Conservation (phyloP, 2,329 filamentous ascomycete genomes). For the Aurifilum marmelostoma region DNA sequence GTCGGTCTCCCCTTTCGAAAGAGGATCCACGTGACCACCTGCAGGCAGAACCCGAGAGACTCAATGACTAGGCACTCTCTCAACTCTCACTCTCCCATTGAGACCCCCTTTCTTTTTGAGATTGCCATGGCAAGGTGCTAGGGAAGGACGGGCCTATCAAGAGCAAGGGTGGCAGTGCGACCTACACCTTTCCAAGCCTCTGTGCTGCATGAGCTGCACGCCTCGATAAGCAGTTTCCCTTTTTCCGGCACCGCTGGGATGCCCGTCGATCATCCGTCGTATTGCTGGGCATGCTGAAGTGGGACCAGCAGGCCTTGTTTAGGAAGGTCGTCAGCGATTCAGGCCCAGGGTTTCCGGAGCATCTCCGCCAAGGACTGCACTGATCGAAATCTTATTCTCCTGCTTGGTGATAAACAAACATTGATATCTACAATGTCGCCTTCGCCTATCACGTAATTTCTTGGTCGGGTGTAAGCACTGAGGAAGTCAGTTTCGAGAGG, state of each 20-base stretch:
- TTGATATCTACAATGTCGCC: neutral
- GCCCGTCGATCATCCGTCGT: neutral
- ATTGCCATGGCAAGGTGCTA: neutral
- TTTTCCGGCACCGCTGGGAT: neutral
- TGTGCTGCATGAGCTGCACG: neutral
- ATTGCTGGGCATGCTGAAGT: neutral
- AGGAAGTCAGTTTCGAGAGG: neutral
- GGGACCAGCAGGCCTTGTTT: neutral
- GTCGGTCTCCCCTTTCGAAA: neutral
- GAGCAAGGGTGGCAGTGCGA: neutral
- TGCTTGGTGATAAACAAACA: too few species aligned
- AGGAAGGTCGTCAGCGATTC: neutral
- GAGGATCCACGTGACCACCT: neutral
- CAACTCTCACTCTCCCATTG: neutral
- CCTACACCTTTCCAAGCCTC: neutral
- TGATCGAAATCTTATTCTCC: neutral
- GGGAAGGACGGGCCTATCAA: neutral
- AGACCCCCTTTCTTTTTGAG: neutral
- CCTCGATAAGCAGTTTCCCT: neutral
- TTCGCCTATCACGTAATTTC: neutral
- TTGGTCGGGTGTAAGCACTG: too few species aligned
- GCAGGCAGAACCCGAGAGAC: neutral
- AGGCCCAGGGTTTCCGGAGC: neutral
- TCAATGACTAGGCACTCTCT: neutral
- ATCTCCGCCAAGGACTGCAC: neutral